Evolutionary conservation across 2,329 filamentous ascomycete genomes (phyloP), one percentile per base, ranked within the genome.

Genomic region (Colletotrichum euphorbiae): DNA sequence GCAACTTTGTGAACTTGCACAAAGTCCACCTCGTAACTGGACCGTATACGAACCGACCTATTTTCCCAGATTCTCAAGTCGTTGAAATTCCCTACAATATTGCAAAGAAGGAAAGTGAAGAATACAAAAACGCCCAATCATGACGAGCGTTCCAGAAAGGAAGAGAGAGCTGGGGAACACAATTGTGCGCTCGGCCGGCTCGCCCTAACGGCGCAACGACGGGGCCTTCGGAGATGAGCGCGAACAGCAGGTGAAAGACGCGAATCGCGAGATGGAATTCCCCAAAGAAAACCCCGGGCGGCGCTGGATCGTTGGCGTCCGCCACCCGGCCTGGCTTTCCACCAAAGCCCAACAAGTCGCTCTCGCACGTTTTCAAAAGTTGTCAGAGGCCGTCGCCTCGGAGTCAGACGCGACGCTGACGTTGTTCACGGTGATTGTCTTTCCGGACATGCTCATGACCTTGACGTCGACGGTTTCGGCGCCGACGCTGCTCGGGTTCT

Each of bases 401-500:
- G 75, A 71, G 8, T 75, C 74, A 19, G 76, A 70, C 15, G 72
- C 75, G 42, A 87, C 77, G 15, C 78, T 78, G 2, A 90, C 85
- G 19, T 80, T 76, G 70, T 84, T 84, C 7, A 90, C 83, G 6
- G 80, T 77, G 12, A 90, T 79, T 0, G 74, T 80, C 70, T 82
- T 79, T 1, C 89, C 88, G 48, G 80, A 81, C 3, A 78, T 74
- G 69, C 84, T 84, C 1, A 87, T 90, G 42, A 90, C 80, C 69
- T 81, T 83, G 40, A 91, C 80, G 71, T 85, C 82, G 1, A 90
- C 86, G 3, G 76, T 82, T 8, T 80, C 76, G 0, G 81, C 83
- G 0, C 87, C 85, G 72, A 88, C 89, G 0, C 89, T 89, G 65
- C 81, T 79, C 0, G 79, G 65, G 71, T 89, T 83, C 81, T 90